Evolutionary conservation across 306 rosid species (phyloP).

Genomic region (Inga leiocalycina): DNA sequence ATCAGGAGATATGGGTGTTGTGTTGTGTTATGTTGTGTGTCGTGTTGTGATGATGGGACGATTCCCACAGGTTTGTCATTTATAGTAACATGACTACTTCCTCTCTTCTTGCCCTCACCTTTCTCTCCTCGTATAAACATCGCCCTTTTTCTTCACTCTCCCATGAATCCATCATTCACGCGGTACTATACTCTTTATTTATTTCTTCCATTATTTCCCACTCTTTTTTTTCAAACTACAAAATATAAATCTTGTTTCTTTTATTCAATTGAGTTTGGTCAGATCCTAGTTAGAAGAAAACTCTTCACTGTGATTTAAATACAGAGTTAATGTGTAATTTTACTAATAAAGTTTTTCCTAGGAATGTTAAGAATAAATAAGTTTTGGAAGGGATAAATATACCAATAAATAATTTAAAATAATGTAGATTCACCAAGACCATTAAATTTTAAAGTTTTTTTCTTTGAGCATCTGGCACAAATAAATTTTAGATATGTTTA

Average conservation of each 20-base stretch:
- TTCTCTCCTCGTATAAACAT: slow-evolving; percentile 59
- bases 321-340: neutral
- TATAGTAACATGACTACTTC: slow-evolving; percentile 47
- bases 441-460: no score
- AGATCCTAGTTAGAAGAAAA: neutral
- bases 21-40: slow-evolving; percentile 24
- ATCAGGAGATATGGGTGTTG: slow-evolving; percentile 42
- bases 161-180: neutral
- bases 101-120: slow-evolving; percentile 52
- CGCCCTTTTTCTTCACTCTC: slow-evolving; percentile 31
- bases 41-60: slow-evolving; percentile 83
- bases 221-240: neutral
- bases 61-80: slow-evolving; percentile 59
- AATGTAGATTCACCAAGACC: accelerated
- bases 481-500: no score
- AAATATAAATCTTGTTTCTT: neutral
- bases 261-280: neutral
- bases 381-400: no score
- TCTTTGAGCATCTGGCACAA: no score
- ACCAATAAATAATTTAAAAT: no score
- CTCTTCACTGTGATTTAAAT: neutral
- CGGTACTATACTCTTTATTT: neutral
- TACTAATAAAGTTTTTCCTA: no score
- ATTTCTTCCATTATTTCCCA: neutral
- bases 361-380: accelerated